These are phyloP conservation scores for Thelonectria rubi DNA, from an alignment of 2,329 filamentous ascomycete species.

Conservation along the genomic window DNA sequence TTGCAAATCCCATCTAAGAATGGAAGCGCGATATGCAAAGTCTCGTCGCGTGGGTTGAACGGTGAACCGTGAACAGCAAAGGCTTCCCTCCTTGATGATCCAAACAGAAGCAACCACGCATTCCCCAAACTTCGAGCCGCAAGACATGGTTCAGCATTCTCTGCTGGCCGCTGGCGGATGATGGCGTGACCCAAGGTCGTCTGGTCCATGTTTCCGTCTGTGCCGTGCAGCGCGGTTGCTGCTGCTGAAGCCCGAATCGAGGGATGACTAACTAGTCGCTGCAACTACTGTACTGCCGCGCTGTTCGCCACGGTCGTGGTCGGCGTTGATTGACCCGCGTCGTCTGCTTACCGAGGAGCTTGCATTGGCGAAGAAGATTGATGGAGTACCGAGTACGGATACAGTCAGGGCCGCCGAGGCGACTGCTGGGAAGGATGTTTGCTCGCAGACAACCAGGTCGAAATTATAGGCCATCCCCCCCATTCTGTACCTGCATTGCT, in stretches of 20 bases:
- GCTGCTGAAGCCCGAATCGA: background rate
- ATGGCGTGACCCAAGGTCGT: conserved; percentile 18
- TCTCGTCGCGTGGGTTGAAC: background rate
- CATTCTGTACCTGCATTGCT: conserved; percentile 6
- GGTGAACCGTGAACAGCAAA: background rate
- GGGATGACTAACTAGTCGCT: background rate
- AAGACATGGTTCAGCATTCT: conserved; percentile 11
- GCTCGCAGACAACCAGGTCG: background rate
- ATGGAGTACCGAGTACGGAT: too few species aligned
- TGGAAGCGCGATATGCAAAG: conserved; percentile 1
- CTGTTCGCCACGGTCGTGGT: conserved; percentile 3
- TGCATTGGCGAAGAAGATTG: too few species aligned
- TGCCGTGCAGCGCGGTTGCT: conserved; percentile 4
- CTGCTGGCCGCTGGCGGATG: conserved; percentile 7
- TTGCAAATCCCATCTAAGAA: background rate
- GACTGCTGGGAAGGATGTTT: background rate
- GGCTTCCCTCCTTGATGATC: background rate
- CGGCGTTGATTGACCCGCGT: conserved; percentile 1
- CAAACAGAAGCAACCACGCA: conserved; percentile 13
- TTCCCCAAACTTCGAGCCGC: conserved; percentile 1
- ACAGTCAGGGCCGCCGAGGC: too few species aligned
- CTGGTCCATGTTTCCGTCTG: conserved; percentile 1
- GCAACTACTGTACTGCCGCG: conserved; percentile 5
- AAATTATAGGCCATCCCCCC: background rate
- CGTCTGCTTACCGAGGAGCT: background rate